Conservation (phyloP, 2,329 filamentous ascomycete species). For the Penicillium olsonii region DNA sequence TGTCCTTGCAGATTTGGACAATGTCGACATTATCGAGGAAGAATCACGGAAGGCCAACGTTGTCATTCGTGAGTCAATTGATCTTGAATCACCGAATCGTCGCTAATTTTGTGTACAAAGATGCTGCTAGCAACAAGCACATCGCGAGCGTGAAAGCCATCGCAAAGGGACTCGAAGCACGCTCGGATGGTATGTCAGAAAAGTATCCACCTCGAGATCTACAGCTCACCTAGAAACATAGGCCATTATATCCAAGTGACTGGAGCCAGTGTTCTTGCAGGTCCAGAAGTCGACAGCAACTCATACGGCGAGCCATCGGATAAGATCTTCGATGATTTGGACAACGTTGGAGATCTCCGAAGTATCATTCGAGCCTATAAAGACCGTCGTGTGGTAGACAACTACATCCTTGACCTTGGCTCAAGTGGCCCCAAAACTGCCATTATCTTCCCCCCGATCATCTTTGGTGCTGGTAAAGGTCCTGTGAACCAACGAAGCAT, state of each 20-base stretch:
- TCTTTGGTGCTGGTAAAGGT: slow-evolving; percentile 57
- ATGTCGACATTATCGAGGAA: slow-evolving; percentile 21
- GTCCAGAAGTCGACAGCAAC: slow-evolving; percentile 34
- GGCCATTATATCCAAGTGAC: slow-evolving; percentile 38
- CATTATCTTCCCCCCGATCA: slow-evolving; percentile 65
- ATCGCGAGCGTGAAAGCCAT: slow-evolving; percentile 5
- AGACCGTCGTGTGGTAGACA: slow-evolving; percentile 67
- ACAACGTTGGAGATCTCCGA: slow-evolving; percentile 32
- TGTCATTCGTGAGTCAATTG: slow-evolving; percentile 4
- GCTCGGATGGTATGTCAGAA: slow-evolving; percentile 1
- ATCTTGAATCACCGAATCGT: too few relatives aligned
- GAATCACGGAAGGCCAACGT: slow-evolving; percentile 6
- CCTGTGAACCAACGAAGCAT: slow-evolving; percentile 53
- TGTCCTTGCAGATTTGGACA: slow-evolving; percentile 41
- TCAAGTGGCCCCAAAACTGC: slow-evolving; percentile 54
- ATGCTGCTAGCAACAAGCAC: slow-evolving; percentile 8
- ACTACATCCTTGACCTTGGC: slow-evolving; percentile 58
- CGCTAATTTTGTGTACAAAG: not conserved
- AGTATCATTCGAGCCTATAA: slow-evolving; percentile 36
- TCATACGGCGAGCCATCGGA: slow-evolving; percentile 33
- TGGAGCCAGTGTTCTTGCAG: slow-evolving; percentile 39
- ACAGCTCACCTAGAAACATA: not conserved
- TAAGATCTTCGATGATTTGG: slow-evolving; percentile 40
- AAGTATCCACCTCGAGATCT: not conserved
- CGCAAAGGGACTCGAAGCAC: slow-evolving; percentile 2